phyloP scores from a whole-genome alignment of 257 asterid genomes.

The Primulina huaijiensis region DNA sequence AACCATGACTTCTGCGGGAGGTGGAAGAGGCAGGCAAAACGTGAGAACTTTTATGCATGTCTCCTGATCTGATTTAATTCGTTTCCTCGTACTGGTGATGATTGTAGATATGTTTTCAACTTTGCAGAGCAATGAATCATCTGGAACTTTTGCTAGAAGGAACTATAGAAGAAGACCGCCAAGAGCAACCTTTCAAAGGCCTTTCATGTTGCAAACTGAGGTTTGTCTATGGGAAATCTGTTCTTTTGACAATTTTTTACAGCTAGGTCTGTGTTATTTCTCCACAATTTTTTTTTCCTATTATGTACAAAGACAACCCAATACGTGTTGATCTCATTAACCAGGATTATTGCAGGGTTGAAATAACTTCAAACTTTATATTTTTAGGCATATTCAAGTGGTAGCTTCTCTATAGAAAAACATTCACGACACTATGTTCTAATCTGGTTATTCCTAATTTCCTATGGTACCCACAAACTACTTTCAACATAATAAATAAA shows the following conservation, averaged over 20 bases:
- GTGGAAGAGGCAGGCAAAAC: conserved; percentile 54
- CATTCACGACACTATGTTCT: too few relatives aligned
- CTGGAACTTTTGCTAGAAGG: conserved; percentile 44
- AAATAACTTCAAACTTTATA: too few relatives aligned
- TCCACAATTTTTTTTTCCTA: not conserved
- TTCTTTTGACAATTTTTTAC: not conserved
- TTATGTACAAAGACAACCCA: conserved; percentile 8
- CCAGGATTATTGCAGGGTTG: too few relatives aligned
- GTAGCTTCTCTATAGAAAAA: too few relatives aligned
- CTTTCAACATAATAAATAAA: too few relatives aligned
- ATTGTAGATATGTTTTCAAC: conserved; percentile 21
- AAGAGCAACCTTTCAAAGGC: conserved; percentile 59
- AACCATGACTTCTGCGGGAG: conserved; percentile 43
- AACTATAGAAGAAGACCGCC: conserved; percentile 51
- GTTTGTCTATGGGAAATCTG: conserved; percentile 30
- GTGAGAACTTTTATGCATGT: conserved; percentile 43
- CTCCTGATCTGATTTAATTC: conserved; percentile 2
- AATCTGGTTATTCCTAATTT: too few relatives aligned
- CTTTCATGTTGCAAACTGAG: conserved; percentile 86
- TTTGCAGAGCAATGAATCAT: conserved; percentile 65
- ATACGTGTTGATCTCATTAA: not conserved
- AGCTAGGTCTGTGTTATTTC: not conserved
- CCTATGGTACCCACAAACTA: too few relatives aligned
- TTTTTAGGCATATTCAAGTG: too few relatives aligned
- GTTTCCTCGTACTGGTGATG: conserved; percentile 8